Percentiles rank a stretch among this genome's conserved stretches.
Evolutionary conservation across 192 early-diverging fungal genomes (phyloP).

Genomic region (Podila epicladia): DNA sequence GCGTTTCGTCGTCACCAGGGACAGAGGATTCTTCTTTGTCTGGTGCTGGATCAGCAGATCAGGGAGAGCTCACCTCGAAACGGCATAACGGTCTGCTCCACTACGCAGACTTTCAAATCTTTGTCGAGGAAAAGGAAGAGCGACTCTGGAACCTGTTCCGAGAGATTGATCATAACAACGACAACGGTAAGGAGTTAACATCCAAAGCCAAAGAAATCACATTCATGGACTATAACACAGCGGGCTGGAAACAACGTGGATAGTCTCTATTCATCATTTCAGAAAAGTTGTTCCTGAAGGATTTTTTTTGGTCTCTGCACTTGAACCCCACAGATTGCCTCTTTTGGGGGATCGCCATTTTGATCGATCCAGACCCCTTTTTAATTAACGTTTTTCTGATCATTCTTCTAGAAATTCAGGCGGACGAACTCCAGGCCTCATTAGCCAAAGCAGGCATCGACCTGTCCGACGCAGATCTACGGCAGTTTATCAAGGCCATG

Average conservation of each 20-base stretch:
- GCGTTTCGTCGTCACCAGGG: background rate
- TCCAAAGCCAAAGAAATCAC: background rate
- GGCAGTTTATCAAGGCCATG: conserved; percentile 66
- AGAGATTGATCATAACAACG: conserved; percentile 69
- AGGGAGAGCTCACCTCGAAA: background rate
- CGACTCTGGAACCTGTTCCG: conserved; percentile 71
- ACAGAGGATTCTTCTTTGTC: background rate
- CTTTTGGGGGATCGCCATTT: background rate
- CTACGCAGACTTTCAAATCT: conserved; percentile 67
- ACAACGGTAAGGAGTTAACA: conserved; percentile 43
- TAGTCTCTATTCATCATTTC: background rate
- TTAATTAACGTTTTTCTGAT: conserved; percentile 1
- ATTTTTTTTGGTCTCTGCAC: background rate
- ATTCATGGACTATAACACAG: no score
- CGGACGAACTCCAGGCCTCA: conserved; percentile 63
- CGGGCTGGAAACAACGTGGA: no score
- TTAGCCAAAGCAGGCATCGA: conserved; percentile 68
- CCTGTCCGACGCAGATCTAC: conserved; percentile 66
- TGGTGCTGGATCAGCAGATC: background rate
- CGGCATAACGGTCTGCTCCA: conserved; percentile 50
- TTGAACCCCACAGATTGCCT: no score
- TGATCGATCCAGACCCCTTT: background rate
- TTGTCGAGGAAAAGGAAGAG: conserved; percentile 73
- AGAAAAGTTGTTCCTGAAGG: background rate
- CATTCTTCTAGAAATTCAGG: conserved; percentile 53